A percentile compares a stretch with the other conserved stretches of the same genome.
Evolutionary conservation across 257 asterid species (phyloP).

Genomic region (Fraxinus excelsior): DNA sequence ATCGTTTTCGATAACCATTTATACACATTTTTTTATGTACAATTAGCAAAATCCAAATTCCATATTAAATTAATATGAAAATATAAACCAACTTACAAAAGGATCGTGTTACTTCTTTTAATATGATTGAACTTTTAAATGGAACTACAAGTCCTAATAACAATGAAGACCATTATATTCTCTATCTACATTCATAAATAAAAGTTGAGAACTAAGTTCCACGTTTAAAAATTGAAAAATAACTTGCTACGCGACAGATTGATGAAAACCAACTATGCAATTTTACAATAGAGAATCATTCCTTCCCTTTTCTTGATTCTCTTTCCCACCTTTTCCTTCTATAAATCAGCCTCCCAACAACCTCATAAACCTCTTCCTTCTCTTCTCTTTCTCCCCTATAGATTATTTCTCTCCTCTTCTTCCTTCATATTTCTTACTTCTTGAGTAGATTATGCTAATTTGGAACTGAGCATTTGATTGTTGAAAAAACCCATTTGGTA

Average conservation of each 20-base stretch:
- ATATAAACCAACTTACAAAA: too few relatives aligned
- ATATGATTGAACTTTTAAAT: too few relatives aligned
- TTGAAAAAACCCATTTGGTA: neutral
- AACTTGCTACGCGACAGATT: neutral
- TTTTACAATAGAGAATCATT: neutral
- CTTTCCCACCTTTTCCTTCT: neutral
- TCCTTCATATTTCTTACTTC: neutral
- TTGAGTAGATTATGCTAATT: neutral
- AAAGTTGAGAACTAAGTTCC: too few relatives aligned
- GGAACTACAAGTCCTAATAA: too few relatives aligned
- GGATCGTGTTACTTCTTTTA: too few relatives aligned
- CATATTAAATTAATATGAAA: too few relatives aligned
- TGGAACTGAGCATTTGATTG: neutral
- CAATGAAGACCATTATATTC: neutral
- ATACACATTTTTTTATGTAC: too few relatives aligned
- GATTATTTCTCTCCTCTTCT: neutral
- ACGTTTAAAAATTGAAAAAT: too few relatives aligned
- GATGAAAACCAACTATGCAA: neutral
- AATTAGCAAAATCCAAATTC: too few relatives aligned
- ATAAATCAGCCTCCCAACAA: neutral
- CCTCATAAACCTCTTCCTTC: constrained; percentile 11
- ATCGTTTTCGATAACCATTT: too few relatives aligned
- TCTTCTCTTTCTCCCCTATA: neutral
- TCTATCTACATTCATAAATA: too few relatives aligned
- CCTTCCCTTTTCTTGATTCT: neutral